Evolutionary conservation across 2,329 filamentous ascomycete genomes (phyloP), one percentile per base, ranked within the genome.

Genomic region (Chaetomiaceae sp.): DNA sequence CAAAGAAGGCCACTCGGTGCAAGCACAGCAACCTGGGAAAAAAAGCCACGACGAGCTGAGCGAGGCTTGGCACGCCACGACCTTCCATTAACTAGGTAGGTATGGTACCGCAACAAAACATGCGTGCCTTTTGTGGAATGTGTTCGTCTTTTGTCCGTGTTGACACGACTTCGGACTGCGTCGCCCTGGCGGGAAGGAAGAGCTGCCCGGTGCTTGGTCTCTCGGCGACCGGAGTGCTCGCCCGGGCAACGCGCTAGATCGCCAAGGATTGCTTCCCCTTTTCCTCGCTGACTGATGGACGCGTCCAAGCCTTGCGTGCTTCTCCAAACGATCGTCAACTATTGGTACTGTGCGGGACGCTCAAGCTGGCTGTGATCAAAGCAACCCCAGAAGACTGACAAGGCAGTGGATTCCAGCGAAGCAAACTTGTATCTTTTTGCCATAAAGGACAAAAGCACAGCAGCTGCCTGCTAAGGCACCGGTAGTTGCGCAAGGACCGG

Each of bases 61-160:
- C 22, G 23, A 47, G 38, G 38, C 42, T 51, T 51, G 43, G 47
- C 51, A 38, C 22, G 55, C 45, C 45, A 37, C 34, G n/a, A n/a
- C n/a, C 47, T 40, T 17, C 46, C n/a, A n/a, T n/a, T n/a, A n/a
- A n/a, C n/a, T n/a, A n/a, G n/a, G n/a, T n/a, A n/a, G n/a, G n/a
- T n/a, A n/a, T 19, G 27, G 44, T 47, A 50, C 44, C 38, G 34
- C 46, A 50, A 51, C 51, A 45, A 59, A 44, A 54, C 55, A 56
- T 34, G 50, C 53, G 47, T 59, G 55, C 52, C 49, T 53, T 22
- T 33, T 33, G 19, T 47, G 57, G 50, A 57, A 59, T 57, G 52
- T 31, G 37, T 22, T n/a, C 22, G 20, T 49, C 20, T 31, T 22
- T n/a, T n/a, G 37, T 50, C 17, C 34, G 33, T 23, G 40, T 27